Evolutionary conservation across 2,329 filamentous ascomycete species (phyloP).

Genomic region (Colletotrichum sp.): DNA sequence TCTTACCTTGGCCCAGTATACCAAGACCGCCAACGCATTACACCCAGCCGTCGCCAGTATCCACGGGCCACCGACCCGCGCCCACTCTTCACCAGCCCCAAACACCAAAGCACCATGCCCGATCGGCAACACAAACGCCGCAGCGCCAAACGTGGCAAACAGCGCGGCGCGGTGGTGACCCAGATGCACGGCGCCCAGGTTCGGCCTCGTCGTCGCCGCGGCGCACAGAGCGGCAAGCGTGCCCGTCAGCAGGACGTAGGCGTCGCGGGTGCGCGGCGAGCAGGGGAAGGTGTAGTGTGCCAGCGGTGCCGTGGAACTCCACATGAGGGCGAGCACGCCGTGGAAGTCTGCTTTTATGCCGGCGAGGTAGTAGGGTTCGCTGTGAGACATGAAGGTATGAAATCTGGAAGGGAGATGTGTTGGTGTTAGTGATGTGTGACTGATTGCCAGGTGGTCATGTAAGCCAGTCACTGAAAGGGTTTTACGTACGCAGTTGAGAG

Average conservation of each 20-base stretch:
- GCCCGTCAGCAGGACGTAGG: conserved; percentile 42
- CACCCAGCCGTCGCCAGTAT: conserved; percentile 3
- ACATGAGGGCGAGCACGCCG: conserved; percentile 67
- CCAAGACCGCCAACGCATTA: conserved; percentile 2
- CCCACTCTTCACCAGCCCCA: background rate
- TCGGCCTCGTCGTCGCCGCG: conserved; percentile 1
- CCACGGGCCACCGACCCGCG: conserved; percentile 5
- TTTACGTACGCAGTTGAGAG: conserved; percentile 46
- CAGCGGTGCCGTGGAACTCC: conserved; percentile 63
- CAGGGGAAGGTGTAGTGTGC: conserved; percentile 59
- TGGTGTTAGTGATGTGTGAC: background rate
- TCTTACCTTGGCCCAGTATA: conserved; percentile 17
- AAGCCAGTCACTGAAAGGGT: fast-evolving
- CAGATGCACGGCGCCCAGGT: conserved; percentile 12
- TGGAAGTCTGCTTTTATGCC: conserved; percentile 67
- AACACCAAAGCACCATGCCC: background rate
- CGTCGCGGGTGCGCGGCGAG: conserved; percentile 30
- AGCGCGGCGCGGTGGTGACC: conserved; percentile 17
- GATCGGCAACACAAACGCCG: conserved; percentile 11
- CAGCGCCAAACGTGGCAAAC: conserved; percentile 5
- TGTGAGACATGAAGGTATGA: conserved; percentile 63
- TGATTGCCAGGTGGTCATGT: fast-evolving
- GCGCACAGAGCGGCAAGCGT: conserved; percentile 41
- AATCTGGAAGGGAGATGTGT: conserved; percentile 40
- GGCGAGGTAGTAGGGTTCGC: conserved; percentile 48